Conservation (phyloP, 106 monocot genomes). For the Allium fistulosum region DNA sequence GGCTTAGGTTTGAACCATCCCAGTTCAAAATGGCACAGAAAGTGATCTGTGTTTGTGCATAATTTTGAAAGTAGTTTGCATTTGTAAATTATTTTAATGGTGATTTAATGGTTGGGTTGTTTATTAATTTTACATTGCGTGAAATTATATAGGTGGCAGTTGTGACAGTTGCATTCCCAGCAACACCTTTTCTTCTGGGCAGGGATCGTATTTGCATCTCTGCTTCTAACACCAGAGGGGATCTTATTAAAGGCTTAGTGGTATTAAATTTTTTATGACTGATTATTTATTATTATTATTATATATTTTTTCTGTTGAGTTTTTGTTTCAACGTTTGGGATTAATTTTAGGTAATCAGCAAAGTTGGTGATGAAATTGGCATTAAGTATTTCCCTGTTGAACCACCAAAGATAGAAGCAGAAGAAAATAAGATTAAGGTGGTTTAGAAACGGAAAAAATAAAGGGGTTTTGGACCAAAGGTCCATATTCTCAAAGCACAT, state of each 20-base stretch:
- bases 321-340: not conserved
- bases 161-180: constrained; percentile 21
- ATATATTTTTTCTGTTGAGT: not conserved
- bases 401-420: not conserved
- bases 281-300: not conserved
- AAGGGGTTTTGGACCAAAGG: too few species aligned
- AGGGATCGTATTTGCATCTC: constrained; percentile 79
- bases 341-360: constrained; percentile 39
- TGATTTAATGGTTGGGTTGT: too few species aligned
- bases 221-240: constrained; percentile 71
- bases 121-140: not conserved
- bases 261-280: constrained; percentile 6
- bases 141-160: not conserved
- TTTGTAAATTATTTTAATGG: too few species aligned
- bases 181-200: constrained; percentile 63
- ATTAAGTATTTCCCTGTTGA: constrained; percentile 87
- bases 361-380: constrained; percentile 84
- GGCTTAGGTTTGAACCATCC: too few species aligned
- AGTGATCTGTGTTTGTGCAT: too few species aligned
- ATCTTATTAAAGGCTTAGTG: constrained; percentile 55
- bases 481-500: too few species aligned
- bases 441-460: too few species aligned
- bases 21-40: too few species aligned
- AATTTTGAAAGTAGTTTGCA: too few species aligned
- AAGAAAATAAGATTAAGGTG: constrained; percentile 1